Evolutionary conservation across 306 rosid genomes (phyloP).

Genomic region (Pterocarpus santalinus): DNA sequence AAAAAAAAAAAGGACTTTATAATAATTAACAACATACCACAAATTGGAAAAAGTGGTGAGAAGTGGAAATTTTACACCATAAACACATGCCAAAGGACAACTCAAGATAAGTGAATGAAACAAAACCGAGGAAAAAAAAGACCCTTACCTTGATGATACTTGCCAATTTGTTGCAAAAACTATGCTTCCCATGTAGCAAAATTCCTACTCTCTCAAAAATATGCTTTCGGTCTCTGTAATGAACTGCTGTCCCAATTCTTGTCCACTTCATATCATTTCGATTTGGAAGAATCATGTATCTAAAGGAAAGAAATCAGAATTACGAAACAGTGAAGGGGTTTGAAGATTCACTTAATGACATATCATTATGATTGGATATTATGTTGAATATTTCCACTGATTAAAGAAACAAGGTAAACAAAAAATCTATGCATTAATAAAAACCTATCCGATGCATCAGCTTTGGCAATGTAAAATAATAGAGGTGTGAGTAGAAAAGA

Average conservation of each 20-base stretch:
- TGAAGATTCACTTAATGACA: slow-evolving; percentile 30
- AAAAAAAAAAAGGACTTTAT: background rate
- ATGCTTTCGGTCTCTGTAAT: slow-evolving; percentile 41
- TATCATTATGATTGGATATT: slow-evolving; percentile 34
- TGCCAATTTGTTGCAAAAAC: slow-evolving; percentile 78
- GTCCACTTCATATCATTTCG: slow-evolving; percentile 55
- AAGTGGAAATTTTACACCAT: slow-evolving; percentile 5
- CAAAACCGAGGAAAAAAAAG: slow-evolving; percentile 7
- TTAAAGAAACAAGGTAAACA: background rate
- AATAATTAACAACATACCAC: background rate
- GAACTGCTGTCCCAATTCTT: slow-evolving; percentile 52
- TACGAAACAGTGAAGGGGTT: slow-evolving; percentile 29
- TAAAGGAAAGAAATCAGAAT: slow-evolving; percentile 44
- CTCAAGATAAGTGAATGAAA: slow-evolving; percentile 21
- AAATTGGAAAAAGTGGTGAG: background rate
- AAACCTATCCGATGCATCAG: slow-evolving; percentile 11
- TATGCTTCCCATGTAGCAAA: slow-evolving; percentile 86
- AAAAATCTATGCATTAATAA: slow-evolving; percentile 6
- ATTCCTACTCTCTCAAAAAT: slow-evolving; percentile 76
- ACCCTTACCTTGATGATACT: slow-evolving; percentile 66
- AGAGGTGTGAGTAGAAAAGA: background rate
- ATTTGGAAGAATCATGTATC: slow-evolving; percentile 74
- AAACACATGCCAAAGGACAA: slow-evolving; percentile 12
- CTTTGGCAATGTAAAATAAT: slow-evolving; percentile 16
- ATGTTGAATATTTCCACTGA: slow-evolving; percentile 14